Base-by-base conservation (phyloP, 208 protist species). In the Acanthamoeba castellanii region DNA sequence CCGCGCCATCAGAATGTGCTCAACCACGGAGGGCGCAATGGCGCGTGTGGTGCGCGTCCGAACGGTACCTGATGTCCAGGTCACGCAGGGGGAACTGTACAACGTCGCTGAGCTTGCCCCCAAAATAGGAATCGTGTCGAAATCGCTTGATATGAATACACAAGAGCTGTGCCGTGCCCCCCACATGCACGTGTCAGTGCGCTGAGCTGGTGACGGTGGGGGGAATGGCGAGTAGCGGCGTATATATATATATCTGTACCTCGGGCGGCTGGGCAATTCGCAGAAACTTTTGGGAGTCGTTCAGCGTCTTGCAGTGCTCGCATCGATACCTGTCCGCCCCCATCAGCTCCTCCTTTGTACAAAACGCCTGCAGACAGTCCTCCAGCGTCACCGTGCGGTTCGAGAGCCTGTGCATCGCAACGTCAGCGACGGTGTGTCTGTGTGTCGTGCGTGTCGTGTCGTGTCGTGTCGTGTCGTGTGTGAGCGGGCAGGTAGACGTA, bases 351-450 rank as follows among this genome's bases (percentile, higher is more conserved):
- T 95, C 94, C 34, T 22, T 32, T 34, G 52, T 45, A 52, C 88
- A 94, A 89, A 82, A 95, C 22, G 68, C 34, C n/a, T 94, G 27
- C 20, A 95, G 94, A 76, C 94, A 95, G 55, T 95, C 94, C 30
- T 57, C 42, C 8, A 95, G 45, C 22, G 72, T 76, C 16, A 95
- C 32, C 30, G 57, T 94, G 20, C 59, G 52, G 32, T n/a, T 37
- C 11, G 45, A 81, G 22, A 93, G 52, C n/a, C 87, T 93, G 70
- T 3, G 52, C 37, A 42, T 3, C 37, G 37, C 37, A 42, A 72
- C 37, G 32, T 27, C 13, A 37, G 32, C 9, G 37, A 1, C 37
- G 37, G 37, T 42, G 37, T 42, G 37, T 42, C 37, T n/a, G 37
- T 42, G 37, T 3, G 37, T 42, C n/a, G n/a, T n/a, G n/a, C n/a